Evolutionary conservation across 345 rosid genomes (phyloP).

Genomic region (Mercurialis annua): DNA sequence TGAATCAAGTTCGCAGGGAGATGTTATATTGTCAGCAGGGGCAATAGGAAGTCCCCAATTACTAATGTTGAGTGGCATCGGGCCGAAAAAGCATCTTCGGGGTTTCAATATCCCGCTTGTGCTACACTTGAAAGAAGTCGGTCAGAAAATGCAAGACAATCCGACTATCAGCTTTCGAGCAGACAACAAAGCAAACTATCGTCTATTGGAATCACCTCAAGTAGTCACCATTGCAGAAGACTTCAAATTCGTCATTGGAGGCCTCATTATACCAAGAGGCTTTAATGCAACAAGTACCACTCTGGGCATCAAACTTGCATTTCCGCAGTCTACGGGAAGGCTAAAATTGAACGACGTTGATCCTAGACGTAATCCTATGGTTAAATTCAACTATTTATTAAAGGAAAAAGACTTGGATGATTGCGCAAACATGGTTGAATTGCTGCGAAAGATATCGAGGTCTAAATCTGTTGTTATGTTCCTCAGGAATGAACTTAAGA

Average conservation of each 20-base stretch:
- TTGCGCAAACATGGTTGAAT: conserved; percentile 51
- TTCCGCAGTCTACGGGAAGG: conserved; percentile 63
- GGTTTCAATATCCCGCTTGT: conserved; percentile 42
- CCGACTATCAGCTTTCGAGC: conserved; percentile 47
- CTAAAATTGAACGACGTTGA: conserved; percentile 47
- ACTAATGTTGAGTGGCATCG: conserved; percentile 64
- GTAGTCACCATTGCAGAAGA: conserved; percentile 54
- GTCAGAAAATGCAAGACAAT: conserved; percentile 57
- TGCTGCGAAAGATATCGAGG: conserved; percentile 49
- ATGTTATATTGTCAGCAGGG: conserved; percentile 70
- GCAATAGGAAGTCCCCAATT: conserved; percentile 76
- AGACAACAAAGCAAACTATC: conserved; percentile 35
- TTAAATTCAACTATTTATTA: conserved; percentile 60
- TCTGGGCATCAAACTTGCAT: conserved; percentile 53
- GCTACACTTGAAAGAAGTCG: conserved; percentile 41
- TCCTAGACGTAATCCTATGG: conserved; percentile 61
- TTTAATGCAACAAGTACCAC: conserved; percentile 48
- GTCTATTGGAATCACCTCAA: conserved; percentile 63
- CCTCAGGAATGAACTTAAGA: conserved; percentile 32
- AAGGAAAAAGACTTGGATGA: conserved; percentile 49
- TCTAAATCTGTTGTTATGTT: conserved; percentile 49
- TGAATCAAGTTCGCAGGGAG: conserved; percentile 34
- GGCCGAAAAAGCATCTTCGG: conserved; percentile 47
- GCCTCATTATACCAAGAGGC: conserved; percentile 42
- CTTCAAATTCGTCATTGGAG: conserved; percentile 51